phyloP scores from a whole-genome alignment of 2,329 filamentous ascomycete species.

The Sporothrix euskadiensis region DNA sequence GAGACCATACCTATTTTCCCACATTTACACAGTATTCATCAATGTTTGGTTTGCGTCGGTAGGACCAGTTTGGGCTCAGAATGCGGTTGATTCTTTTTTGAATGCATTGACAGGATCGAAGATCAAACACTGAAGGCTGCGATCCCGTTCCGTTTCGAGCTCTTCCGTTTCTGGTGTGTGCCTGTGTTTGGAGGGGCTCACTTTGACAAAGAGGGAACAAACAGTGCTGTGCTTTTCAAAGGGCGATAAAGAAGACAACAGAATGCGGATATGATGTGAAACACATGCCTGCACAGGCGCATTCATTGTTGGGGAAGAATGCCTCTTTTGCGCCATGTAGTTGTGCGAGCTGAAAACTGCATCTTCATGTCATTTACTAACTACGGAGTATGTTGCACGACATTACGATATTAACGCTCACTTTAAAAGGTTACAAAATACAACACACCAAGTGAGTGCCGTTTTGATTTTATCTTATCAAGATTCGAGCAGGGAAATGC shows the following conservation, averaged over 20 bases:
- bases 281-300: neutral
- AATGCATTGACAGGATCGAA: constrained; percentile 6
- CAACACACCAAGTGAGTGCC: no score
- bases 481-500: neutral
- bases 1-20: neutral
- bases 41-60: constrained; percentile 1
- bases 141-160: neutral
- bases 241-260: neutral
- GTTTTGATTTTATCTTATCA: no score
- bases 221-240: neutral
- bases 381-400: no score
- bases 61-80: neutral
- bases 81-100: neutral
- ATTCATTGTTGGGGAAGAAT: neutral
- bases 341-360: neutral
- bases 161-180: no score
- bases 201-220: constrained; percentile 11
- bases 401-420: no score
- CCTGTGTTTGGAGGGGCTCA: neutral
- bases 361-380: neutral
- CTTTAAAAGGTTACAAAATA: no score
- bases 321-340: neutral
- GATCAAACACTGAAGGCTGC: constrained; percentile 3
- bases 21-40: neutral
- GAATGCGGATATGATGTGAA: neutral